Percentiles rank a stretch among this genome's conserved stretches.
These are phyloP conservation scores for Lasiosphaeria ovina DNA, from an alignment of 495 filamentous ascomycete species.

Conservation along the genomic window DNA sequence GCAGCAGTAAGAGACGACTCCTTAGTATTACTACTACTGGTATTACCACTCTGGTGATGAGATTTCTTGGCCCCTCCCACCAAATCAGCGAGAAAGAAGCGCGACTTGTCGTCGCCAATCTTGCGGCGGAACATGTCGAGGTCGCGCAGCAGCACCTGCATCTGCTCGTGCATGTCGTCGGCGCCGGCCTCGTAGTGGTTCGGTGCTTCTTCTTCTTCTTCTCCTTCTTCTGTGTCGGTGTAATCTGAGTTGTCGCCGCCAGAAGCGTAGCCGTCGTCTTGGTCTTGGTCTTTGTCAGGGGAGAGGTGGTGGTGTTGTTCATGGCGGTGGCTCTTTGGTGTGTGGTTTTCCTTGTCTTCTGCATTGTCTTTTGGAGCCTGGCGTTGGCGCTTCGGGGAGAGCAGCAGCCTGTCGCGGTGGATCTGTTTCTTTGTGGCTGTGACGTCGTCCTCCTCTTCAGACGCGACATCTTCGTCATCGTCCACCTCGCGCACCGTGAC, in stretches of 20 bases:
- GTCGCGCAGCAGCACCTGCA: slow-evolving; percentile 72
- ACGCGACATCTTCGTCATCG: slow-evolving; percentile 24
- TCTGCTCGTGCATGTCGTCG: slow-evolving; percentile 63
- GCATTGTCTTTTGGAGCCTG: slow-evolving; percentile 14
- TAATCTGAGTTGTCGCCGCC: not conserved
- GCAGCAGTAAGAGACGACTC: slow-evolving; percentile 19
- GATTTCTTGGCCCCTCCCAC: no score
- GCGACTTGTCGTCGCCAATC: slow-evolving; percentile 67
- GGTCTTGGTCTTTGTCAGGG: slow-evolving; percentile 21
- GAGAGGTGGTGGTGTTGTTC: not conserved
- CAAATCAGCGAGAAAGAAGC: slow-evolving; percentile 44
- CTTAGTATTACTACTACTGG: slow-evolving; percentile 29
- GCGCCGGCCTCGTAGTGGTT: slow-evolving; percentile 29
- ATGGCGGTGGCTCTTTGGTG: no score
- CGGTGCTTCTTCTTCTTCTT: not conserved
- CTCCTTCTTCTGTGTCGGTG: not conserved
- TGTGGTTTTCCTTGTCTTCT: slow-evolving; percentile 20
- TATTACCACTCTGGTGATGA: slow-evolving; percentile 9
- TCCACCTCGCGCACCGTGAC: slow-evolving; percentile 38
- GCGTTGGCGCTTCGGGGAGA: slow-evolving; percentile 1
- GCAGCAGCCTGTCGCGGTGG: not conserved
- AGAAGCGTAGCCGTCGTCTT: slow-evolving; percentile 17
- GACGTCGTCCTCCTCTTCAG: slow-evolving; percentile 7
- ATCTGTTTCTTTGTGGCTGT: not conserved
- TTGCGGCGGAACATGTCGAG: slow-evolving; percentile 80